Conservation (phyloP, 345 rosid genomes). For the Erodium maritimum region DNA sequence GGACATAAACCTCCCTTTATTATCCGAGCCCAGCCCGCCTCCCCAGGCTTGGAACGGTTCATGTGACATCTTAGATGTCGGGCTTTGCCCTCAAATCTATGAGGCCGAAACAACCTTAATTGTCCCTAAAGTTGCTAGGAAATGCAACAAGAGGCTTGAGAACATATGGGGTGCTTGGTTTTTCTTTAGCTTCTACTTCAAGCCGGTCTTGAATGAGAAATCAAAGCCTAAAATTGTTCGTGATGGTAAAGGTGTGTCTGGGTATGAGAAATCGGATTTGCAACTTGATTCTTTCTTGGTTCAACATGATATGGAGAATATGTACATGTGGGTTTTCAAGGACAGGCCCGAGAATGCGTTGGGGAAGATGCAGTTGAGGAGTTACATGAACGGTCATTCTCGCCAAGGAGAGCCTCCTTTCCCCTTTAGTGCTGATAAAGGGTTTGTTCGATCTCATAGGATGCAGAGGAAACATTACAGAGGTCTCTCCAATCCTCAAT, state of each 20-base stretch:
- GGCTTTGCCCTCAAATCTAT: conserved; percentile 43
- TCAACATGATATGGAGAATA: conserved; percentile 81
- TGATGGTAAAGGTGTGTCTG: conserved; percentile 50
- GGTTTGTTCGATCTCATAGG: conserved; percentile 68
- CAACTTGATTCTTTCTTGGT: conserved; percentile 61
- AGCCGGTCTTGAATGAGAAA: conserved; percentile 65
- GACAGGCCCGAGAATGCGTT: conserved; percentile 65
- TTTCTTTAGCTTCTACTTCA: conserved; percentile 64
- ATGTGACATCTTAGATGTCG: conserved; percentile 52
- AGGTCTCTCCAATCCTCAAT: conserved; percentile 73
- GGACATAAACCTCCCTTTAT: conserved; percentile 60
- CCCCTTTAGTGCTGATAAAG: conserved; percentile 58
- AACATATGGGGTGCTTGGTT: conserved; percentile 81
- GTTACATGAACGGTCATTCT: conserved; percentile 74
- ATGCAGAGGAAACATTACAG: conserved; percentile 79
- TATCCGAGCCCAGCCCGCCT: conserved; percentile 51
- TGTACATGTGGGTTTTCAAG: conserved; percentile 77
- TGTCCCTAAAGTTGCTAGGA: conserved; percentile 46
- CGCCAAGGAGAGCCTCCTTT: conserved; percentile 70
- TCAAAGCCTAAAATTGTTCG: conserved; percentile 40
- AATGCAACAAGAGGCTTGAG: conserved; percentile 53
- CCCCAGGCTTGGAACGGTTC: conserved; percentile 43
- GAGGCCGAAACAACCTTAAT: conserved; percentile 47
- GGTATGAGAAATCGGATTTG: conserved; percentile 63
- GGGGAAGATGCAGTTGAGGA: conserved; percentile 74